Base-by-base conservation (phyloP, 768 basidiomycete genomes). In the Hygrophorus pudorinus region DNA sequence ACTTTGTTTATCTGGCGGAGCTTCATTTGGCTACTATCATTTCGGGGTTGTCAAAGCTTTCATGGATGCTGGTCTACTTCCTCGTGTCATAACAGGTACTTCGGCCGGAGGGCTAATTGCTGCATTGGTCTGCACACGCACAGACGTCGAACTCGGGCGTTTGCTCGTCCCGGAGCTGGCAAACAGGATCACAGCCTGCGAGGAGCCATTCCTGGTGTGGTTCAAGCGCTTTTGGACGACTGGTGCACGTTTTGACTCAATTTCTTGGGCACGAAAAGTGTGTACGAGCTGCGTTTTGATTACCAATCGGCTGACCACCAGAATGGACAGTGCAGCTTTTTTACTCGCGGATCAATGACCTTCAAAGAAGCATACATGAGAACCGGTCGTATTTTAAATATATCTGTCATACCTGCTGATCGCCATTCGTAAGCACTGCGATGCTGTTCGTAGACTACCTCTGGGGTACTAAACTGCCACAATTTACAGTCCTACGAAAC, bases 1-100 rank as follows among this genome's bases (percentile, higher is more conserved):
- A 0, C 65, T 99, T 4, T 98, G 94, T 61, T 72, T 99, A 9
- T 91, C 87, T n/a, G 96, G 96, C 12, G 94, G 96, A 5, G 96
- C 88, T 6, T 81, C 84, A 1, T 94, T 97, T 57, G 92, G 91
- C 7, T 96, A 94, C 59, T 97, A 91, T 59, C 88, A 91, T 57
- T 77, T 85, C 56, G 94, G 94, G 6, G 87, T 97, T 14, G 79
- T 93, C 38, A 87, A 85, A 56, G 96, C 93, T 1, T 85, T 99
- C 55, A 65, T 97, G 3, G 90, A 98, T 53, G 80, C 84, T 8
- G 75, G 78, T 13, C 66, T 96, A 3, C 66, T 98, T 11, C 96
- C 96, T 13, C 76, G 90, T 28, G 93, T 99, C 3, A 79, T 98
- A 47, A 87, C 93, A 8, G 94, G 94, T 10, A 97, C 94, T 4